Percentiles rank a stretch among this genome's conserved stretches.
These are phyloP conservation scores for Termitomyces sp. DNA, from an alignment of 768 basidiomycete genomes.

Conservation along the genomic window DNA sequence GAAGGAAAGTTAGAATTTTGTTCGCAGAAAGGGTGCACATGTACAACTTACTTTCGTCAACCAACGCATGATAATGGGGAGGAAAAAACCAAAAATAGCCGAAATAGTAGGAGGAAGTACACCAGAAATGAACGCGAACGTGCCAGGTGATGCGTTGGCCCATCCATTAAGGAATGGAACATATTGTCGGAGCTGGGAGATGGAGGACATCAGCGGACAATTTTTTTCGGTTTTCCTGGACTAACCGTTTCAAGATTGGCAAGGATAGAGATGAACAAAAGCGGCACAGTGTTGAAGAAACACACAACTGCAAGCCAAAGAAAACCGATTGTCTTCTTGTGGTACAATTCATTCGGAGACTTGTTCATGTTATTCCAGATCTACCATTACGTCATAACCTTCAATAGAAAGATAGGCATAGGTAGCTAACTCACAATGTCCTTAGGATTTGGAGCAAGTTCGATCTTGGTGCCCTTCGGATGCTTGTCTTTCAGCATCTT, in stretches of 20 bases:
- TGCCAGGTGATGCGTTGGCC: conserved; percentile 50
- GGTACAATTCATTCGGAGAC: conserved; percentile 56
- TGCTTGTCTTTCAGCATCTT: conserved; percentile 61
- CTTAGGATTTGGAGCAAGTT: conserved; percentile 82
- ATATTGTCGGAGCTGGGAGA: conserved; percentile 49
- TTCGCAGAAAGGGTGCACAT: conserved; percentile 34
- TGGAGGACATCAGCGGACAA: conserved; percentile 1
- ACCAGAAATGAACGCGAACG: conserved; percentile 88
- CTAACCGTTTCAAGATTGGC: conserved; percentile 84
- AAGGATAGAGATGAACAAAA: conserved; percentile 84
- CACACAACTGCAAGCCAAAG: conserved; percentile 71
- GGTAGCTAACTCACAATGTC: conserved; percentile 59
- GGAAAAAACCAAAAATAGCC: conserved; percentile 81
- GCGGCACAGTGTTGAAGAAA: conserved; percentile 92
- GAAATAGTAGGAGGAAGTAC: conserved; percentile 88
- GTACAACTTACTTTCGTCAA: conserved; percentile 63
- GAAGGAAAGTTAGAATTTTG: conserved; percentile 38
- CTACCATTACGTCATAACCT: conserved; percentile 26
- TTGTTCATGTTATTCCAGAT: conserved; percentile 90
- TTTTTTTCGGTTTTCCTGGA: background rate
- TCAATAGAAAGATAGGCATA: conserved; percentile 8
- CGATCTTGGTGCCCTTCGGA: conserved; percentile 66
- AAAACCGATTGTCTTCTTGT: conserved; percentile 74
- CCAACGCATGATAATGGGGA: conserved; percentile 90
- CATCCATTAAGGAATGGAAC: conserved; percentile 75